Evolutionary conservation across 306 rosid genomes (phyloP).

Genomic region (Myrica gale): DNA sequence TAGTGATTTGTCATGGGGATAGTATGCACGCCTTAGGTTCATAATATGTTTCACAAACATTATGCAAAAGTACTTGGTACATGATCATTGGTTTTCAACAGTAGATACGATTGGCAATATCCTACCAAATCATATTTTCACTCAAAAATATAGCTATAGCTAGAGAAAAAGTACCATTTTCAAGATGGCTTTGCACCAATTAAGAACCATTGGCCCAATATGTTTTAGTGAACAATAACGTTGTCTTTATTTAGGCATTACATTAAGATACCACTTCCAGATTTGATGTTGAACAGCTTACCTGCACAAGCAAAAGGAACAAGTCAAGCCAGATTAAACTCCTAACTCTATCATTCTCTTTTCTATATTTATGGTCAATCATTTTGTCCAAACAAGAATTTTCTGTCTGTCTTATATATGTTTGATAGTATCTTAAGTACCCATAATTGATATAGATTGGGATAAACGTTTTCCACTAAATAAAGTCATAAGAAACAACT

Average conservation of each 20-base stretch:
- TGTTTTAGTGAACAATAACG: neutral
- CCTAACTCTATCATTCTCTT: no score
- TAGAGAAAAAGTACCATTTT: neutral
- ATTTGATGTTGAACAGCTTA: neutral
- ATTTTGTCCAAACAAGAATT: no score
- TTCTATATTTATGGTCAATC: no score
- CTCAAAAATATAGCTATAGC: neutral
- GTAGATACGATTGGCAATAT: neutral
- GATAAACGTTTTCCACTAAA: no score
- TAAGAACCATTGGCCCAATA: neutral
- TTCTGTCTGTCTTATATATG: no score
- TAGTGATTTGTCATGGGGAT: no score
- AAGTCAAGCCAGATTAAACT: neutral
- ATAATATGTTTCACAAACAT: neutral
- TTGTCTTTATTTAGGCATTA: neutral
- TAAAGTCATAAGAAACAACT: no score
- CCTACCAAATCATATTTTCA: neutral
- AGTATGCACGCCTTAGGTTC: no score
- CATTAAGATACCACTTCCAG: neutral
- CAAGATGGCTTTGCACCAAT: neutral
- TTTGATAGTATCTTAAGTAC: no score
- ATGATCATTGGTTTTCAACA: neutral
- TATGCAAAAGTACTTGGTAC: neutral
- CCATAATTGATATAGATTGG: no score
- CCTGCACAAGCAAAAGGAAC: neutral